phyloP scores from a whole-genome alignment of 2,329 filamentous ascomycete species.

The Cryoendolithus antarcticus region DNA sequence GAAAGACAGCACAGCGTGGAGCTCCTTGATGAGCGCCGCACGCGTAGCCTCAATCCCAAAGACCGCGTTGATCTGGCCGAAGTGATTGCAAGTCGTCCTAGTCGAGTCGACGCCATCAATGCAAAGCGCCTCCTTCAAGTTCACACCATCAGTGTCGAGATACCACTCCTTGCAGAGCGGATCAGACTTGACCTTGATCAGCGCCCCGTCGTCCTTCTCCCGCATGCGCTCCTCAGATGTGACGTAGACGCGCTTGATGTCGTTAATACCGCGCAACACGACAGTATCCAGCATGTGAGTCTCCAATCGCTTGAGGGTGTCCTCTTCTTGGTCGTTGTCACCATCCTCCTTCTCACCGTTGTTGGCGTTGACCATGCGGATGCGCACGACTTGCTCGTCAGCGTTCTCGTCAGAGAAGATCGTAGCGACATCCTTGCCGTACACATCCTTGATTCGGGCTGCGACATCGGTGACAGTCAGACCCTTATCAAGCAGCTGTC shows the following conservation, averaged over 20 bases:
- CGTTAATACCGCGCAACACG: slow-evolving; percentile 78
- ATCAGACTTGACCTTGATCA: slow-evolving; percentile 63
- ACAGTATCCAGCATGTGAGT: slow-evolving; percentile 83
- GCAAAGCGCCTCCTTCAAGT: slow-evolving; percentile 69
- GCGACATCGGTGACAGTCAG: slow-evolving; percentile 87
- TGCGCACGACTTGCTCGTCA: slow-evolving; percentile 85
- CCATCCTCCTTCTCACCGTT: slow-evolving; percentile 42
- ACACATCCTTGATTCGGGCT: slow-evolving; percentile 76
- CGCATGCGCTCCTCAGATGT: slow-evolving; percentile 64
- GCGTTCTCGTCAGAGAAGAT: slow-evolving; percentile 98
- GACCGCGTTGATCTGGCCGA: slow-evolving; percentile 86
- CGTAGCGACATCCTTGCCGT: slow-evolving; percentile 71
- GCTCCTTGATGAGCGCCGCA: slow-evolving; percentile 71
- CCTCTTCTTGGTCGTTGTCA: slow-evolving; percentile 71
- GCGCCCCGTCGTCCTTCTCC: slow-evolving; percentile 55
- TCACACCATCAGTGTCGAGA: slow-evolving; percentile 84
- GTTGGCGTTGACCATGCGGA: slow-evolving; percentile 42
- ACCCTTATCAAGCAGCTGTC: slow-evolving; percentile 90
- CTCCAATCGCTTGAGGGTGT: slow-evolving; percentile 87
- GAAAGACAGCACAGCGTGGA: slow-evolving; percentile 89
- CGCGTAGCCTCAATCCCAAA: slow-evolving; percentile 95
- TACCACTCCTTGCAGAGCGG: slow-evolving; percentile 81
- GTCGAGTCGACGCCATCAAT: slow-evolving; percentile 79
- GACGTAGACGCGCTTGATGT: slow-evolving; percentile 85
- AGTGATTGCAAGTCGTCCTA: slow-evolving; percentile 86